Percentiles rank a stretch among this genome's conserved stretches.
phyloP scores from a whole-genome alignment of 169 alveolate genomes.

The Cryptosporidium andersoni region DNA sequence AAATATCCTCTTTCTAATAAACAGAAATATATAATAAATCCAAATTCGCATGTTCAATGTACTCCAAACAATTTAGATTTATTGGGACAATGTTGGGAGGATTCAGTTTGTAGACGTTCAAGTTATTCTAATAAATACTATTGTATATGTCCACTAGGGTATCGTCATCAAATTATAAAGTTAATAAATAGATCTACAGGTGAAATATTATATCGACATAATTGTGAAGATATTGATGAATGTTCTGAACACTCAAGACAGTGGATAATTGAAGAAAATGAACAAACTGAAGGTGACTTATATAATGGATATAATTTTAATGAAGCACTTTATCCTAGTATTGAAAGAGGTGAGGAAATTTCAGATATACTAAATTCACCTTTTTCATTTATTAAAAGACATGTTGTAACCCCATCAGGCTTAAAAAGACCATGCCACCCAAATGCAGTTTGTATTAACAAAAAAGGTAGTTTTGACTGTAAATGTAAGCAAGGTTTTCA shows the following conservation, averaged over 20 bases:
- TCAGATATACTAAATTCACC: conserved; percentile 45
- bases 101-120: conserved; percentile 26
- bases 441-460: conserved; percentile 75
- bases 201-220: conserved; percentile 26
- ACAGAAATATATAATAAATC: conserved; percentile 14
- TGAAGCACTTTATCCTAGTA: conserved; percentile 48
- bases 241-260: conserved; percentile 50
- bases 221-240: conserved; percentile 66
- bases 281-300: conserved; percentile 42
- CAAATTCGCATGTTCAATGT: conserved; percentile 21
- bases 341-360: conserved; percentile 53
- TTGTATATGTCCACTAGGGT: conserved; percentile 54
- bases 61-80: background rate
- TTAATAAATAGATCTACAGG: conserved; percentile 41
- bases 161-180: conserved; percentile 37
- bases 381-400: conserved; percentile 51
- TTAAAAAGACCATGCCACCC: conserved; percentile 73
- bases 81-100: conserved; percentile 15
- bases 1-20: background rate
- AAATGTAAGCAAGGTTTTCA: conserved; percentile 74
- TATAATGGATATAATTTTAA: conserved; percentile 60
- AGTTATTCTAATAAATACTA: background rate
- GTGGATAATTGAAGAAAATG: conserved; percentile 26
- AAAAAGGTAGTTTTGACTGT: conserved; percentile 75
- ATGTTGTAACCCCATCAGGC: conserved; percentile 52